phyloP scores from a whole-genome alignment of 2,329 filamentous ascomycete genomes.

The Dothiorella sarmentorum region DNA sequence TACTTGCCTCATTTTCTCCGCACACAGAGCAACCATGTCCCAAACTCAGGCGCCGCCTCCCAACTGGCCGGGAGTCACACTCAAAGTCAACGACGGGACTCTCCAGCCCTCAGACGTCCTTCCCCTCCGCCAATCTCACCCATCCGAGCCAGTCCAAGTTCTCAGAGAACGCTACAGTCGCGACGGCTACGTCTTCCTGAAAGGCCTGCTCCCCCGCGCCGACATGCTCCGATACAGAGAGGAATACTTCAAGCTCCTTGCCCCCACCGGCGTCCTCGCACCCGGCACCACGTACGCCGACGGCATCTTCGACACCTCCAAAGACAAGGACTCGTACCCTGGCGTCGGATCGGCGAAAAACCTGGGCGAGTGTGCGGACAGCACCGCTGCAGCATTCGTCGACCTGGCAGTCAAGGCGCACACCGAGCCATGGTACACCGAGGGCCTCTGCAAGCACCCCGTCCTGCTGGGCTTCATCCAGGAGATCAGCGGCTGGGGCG shows the following conservation, averaged over 20 bases:
- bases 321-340: conserved; percentile 45
- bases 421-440: conserved; percentile 42
- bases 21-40: no score
- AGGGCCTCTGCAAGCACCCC: conserved; percentile 54
- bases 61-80: conserved; percentile 27
- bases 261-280: conserved; percentile 55
- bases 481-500: conserved; percentile 53
- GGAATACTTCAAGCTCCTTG: conserved; percentile 53
- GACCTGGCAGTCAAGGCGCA: conserved; percentile 55
- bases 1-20: no score
- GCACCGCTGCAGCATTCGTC: conserved; percentile 45
- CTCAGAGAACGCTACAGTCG: conserved; percentile 45
- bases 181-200: conserved; percentile 57
- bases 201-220: conserved; percentile 50
- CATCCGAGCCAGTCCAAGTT: conserved; percentile 45
- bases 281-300: conserved; percentile 50
- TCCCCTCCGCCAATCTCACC: conserved; percentile 44
- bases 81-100: conserved; percentile 46
- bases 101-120: conserved; percentile 44
- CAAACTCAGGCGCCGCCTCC: conserved; percentile 20
- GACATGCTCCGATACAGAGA: conserved; percentile 52
- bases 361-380: conserved; percentile 44
- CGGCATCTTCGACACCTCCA: conserved; percentile 50
- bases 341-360: conserved; percentile 51
- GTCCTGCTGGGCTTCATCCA: conserved; percentile 50